phyloP scores from a whole-genome alignment of 129 eudicot genomes.

The Tagetes erecta region DNA sequence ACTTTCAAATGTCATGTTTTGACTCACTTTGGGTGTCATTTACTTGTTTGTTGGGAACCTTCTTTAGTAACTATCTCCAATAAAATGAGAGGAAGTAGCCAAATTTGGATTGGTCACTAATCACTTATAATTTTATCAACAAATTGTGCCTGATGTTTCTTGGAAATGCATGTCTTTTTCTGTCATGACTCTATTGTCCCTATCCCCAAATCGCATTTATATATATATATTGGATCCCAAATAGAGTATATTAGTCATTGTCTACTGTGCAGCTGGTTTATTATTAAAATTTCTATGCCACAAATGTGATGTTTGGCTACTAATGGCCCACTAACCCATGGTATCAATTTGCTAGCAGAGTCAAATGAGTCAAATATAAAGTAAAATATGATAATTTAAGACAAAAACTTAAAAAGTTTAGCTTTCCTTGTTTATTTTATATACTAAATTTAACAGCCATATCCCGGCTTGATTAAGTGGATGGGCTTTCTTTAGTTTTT shows the following conservation, averaged over 20 bases:
- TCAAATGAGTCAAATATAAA: neutral
- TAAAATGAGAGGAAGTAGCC: conserved; percentile 29
- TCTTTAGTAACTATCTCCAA: neutral
- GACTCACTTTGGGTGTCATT: conserved; percentile 12
- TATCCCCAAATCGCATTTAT: neutral
- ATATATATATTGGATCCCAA: conserved; percentile 22
- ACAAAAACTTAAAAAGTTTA: neutral
- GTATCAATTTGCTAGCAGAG: neutral
- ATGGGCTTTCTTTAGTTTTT: neutral
- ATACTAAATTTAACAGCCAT: neutral
- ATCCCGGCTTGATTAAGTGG: neutral
- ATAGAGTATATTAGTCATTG: conserved; percentile 18
- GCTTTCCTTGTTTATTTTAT: neutral
- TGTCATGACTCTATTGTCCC: conserved; percentile 25
- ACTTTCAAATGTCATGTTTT: conserved; percentile 11
- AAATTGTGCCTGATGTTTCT: conserved; percentile 4
- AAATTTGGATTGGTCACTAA: conserved; percentile 26
- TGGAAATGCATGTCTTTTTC: conserved; percentile 16
- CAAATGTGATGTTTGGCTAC: conserved; percentile 2
- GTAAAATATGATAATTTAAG: neutral
- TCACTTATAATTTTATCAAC: neutral
- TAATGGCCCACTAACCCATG: conserved; percentile 17
- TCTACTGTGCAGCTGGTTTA: conserved; percentile 5
- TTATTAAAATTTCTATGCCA: conserved; percentile 5
- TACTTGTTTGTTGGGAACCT: neutral